A percentile compares a stretch with the other conserved stretches of the same genome.
Conservation (phyloP, 1,284 basidiomycete species). For the Cutaneotrichosporon curvatum region DNA sequence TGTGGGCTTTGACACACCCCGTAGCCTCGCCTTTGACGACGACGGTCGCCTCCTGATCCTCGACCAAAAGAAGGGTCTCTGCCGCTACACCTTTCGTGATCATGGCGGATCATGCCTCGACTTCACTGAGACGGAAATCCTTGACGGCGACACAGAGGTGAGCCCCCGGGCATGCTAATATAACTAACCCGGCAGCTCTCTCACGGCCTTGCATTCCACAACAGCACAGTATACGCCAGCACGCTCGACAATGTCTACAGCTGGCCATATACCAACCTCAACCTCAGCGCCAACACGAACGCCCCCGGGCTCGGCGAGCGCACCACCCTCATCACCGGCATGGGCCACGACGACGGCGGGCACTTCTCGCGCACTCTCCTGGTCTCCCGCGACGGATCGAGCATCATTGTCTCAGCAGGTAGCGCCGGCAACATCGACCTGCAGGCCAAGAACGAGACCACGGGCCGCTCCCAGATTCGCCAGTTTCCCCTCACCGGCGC, state of each 20-base stretch:
- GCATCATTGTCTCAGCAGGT: constrained; percentile 11
- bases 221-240: constrained; percentile 4
- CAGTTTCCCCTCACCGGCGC: neutral
- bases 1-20: too few relatives aligned
- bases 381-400: too few relatives aligned
- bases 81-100: too few relatives aligned
- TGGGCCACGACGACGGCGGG: too few relatives aligned
- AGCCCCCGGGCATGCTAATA: too few relatives aligned
- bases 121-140: too few relatives aligned
- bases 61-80: too few relatives aligned
- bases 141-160: too few relatives aligned
- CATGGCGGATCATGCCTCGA: too few relatives aligned
- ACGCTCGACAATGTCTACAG: constrained; percentile 5
- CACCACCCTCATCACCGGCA: constrained; percentile 4
- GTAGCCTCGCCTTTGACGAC: too few relatives aligned
- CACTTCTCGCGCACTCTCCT: too few relatives aligned
- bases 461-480: constrained; percentile 13
- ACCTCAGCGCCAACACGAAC: constrained; percentile 4
- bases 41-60: too few relatives aligned
- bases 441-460: neutral
- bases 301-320: constrained; percentile 7
- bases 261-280: constrained; percentile 3
- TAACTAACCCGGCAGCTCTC: constrained; percentile 3
- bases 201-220: constrained; percentile 9
- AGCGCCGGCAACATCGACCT: constrained; percentile 7